A percentile compares a stretch with the other conserved stretches of the same genome.
Conservation (phyloP, 768 basidiomycete species). For the Russula sp. region DNA sequence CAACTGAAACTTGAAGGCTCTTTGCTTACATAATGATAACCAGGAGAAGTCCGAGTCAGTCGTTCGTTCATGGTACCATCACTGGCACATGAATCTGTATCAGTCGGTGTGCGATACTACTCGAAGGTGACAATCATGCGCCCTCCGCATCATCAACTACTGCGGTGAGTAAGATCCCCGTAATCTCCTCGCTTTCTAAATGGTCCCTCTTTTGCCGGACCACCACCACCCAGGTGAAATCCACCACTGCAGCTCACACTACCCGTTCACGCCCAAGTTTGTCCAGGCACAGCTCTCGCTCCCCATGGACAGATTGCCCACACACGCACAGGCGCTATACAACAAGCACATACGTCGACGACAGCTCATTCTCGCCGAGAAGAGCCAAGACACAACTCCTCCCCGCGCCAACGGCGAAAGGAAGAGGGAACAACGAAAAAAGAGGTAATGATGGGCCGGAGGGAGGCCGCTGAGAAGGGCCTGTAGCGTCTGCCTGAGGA, state of each 20-base stretch:
- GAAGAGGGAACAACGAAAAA: slow-evolving; percentile 28
- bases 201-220: background rate
- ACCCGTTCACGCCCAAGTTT: slow-evolving; percentile 58
- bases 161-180: slow-evolving; percentile 6
- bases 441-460: slow-evolving; percentile 45
- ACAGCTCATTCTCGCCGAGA: slow-evolving; percentile 1
- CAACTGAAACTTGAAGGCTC: no score
- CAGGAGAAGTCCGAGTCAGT: no score
- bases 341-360: slow-evolving; percentile 13
- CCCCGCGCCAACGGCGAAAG: background rate
- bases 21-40: background rate
- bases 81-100: background rate
- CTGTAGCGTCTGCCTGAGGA: slow-evolving; percentile 57
- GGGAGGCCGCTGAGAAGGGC: slow-evolving; percentile 49
- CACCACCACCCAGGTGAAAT: slow-evolving; percentile 33
- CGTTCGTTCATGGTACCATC: no score
- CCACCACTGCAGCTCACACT: slow-evolving; percentile 30
- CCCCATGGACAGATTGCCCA: background rate
- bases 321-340: slow-evolving; percentile 2
- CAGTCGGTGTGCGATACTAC: slow-evolving; percentile 9
- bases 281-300: slow-evolving; percentile 50
- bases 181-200: background rate
- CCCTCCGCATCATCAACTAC: no score
- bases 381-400: background rate
- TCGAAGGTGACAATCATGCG: background rate